phyloP scores from a whole-genome alignment of 306 rosid species.

The Myrica gale region DNA sequence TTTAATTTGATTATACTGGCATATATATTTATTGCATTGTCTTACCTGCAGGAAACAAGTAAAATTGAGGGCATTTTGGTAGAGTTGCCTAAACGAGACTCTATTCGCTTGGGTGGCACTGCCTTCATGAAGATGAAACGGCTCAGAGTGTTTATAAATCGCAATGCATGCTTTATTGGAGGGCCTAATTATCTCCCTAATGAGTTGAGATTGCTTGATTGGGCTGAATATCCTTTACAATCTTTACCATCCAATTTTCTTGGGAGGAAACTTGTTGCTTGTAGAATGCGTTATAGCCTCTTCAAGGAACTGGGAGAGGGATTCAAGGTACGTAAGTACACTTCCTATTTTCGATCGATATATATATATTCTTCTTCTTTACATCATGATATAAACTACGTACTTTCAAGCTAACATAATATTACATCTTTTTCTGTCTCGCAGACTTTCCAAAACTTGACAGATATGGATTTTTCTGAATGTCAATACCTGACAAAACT shows the following conservation, averaged over 20 bases:
- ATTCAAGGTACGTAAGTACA: background rate
- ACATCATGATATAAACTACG: background rate
- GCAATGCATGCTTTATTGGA: background rate
- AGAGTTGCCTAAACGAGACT: background rate
- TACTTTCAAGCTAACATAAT: background rate
- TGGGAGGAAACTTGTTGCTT: background rate
- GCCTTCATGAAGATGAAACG: background rate
- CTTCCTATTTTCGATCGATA: background rate
- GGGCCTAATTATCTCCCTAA: background rate
- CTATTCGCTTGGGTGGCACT: background rate
- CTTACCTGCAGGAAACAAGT: background rate
- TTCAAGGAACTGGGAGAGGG: background rate
- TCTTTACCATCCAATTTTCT: background rate
- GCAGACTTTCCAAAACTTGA: background rate
- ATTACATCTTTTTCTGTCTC: background rate
- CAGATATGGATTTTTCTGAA: background rate
- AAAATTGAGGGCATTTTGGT: constrained; percentile 2
- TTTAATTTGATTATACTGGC: background rate
- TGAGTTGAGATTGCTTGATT: background rate
- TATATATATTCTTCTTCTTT: background rate
- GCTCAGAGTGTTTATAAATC: background rate
- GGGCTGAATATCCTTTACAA: background rate
- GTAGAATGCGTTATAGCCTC: background rate
- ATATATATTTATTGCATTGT: background rate
- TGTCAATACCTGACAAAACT: background rate